Conservation (phyloP, 2,329 filamentous ascomycete species). For the Clonostachys solani region DNA sequence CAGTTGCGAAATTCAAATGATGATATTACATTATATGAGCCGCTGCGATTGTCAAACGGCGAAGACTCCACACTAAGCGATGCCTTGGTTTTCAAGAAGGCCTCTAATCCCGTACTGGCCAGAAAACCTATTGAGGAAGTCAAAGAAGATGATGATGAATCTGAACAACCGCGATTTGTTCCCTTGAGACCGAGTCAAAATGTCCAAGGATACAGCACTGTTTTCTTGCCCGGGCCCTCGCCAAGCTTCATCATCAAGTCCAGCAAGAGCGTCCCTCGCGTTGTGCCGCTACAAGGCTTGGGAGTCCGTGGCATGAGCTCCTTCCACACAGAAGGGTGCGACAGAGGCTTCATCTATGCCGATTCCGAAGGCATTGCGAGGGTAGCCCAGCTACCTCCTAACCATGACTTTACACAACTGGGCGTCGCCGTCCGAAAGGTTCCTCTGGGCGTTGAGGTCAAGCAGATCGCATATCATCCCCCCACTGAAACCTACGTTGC, state of each 20-base stretch:
- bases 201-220: constrained; percentile 72
- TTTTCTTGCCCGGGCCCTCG: constrained; percentile 78
- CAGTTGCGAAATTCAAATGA: constrained; percentile 75
- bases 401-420: constrained; percentile 67
- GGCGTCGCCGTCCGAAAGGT: constrained; percentile 74
- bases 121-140: constrained; percentile 41
- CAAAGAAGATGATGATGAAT: constrained; percentile 38
- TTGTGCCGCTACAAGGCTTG: constrained; percentile 67
- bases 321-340: constrained; percentile 74
- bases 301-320: constrained; percentile 68
- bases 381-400: constrained; percentile 65
- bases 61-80: constrained; percentile 37
- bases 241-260: constrained; percentile 82
- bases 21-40: constrained; percentile 84
- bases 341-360: constrained; percentile 79
- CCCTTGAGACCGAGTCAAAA: constrained; percentile 57
- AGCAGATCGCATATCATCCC: constrained; percentile 72
- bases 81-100: constrained; percentile 72
- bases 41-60: constrained; percentile 50
- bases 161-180: constrained; percentile 38
- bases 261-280: constrained; percentile 68
- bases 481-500: constrained; percentile 72
- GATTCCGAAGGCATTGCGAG: constrained; percentile 69
- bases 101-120: constrained; percentile 64
- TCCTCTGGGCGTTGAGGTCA: constrained; percentile 63